A percentile compares a stretch with the other conserved stretches of the same genome.
Conservation (phyloP, 2,329 filamentous ascomycete species). For the Colletotrichum neosansevieriae region DNA sequence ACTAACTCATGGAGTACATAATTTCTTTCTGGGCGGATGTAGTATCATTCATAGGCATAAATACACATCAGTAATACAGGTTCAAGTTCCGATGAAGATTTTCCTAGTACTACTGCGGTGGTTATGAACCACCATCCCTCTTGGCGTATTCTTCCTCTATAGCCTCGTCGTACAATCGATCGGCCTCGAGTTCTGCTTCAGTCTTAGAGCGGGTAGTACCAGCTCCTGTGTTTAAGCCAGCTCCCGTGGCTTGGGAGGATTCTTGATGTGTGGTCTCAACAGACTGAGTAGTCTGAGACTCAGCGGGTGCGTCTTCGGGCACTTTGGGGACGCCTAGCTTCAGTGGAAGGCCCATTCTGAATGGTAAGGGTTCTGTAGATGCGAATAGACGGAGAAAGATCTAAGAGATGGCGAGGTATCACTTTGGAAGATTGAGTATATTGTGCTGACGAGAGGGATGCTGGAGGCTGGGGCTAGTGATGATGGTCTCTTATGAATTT, state of each 20-base stretch:
- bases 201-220: constrained; percentile 61
- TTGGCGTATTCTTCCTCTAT: constrained; percentile 70
- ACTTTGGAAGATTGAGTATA: too few species aligned
- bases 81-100: neutral
- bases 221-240: constrained; percentile 63
- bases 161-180: constrained; percentile 62
- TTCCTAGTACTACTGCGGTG: neutral
- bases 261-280: constrained; percentile 4
- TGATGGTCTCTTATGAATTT: too few species aligned
- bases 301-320: constrained; percentile 8
- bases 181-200: constrained; percentile 61
- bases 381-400: neutral
- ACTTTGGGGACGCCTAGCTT: constrained; percentile 30
- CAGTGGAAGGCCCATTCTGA: constrained; percentile 48
- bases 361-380: too few species aligned
- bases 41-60: constrained; percentile 15
- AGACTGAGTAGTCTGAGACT: neutral
- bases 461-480: too few species aligned
- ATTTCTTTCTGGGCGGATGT: neutral
- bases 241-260: constrained; percentile 49
- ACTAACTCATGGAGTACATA: neutral
- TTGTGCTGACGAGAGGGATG: too few species aligned
- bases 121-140: constrained; percentile 62
- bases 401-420: too few species aligned
- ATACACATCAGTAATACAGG: constrained; percentile 21